Evolutionary conservation across 2,329 filamentous ascomycete species (phyloP).

Genomic region (Huntiella bhutanensis): DNA sequence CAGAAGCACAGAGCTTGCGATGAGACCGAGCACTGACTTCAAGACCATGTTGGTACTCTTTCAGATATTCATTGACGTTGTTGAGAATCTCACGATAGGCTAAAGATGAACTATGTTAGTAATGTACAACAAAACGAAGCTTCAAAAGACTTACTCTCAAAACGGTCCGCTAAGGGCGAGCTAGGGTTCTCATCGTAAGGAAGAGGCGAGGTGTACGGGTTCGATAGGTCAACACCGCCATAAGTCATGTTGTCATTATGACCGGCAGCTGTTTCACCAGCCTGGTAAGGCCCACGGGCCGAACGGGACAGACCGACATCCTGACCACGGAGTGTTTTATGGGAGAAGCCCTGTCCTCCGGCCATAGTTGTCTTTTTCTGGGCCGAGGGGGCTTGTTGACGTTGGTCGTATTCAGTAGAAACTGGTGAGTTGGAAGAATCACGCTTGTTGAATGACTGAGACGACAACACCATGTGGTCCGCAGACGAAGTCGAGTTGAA

Average conservation of each 20-base stretch:
- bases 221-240: slow-evolving; percentile 25
- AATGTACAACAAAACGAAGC: not conserved
- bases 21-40: slow-evolving; percentile 69
- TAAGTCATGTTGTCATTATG: not conserved
- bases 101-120: slow-evolving; percentile 19
- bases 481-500: slow-evolving; percentile 7
- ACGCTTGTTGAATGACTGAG: not conserved
- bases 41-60: slow-evolving; percentile 77
- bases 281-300: not conserved
- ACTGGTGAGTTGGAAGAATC: not conserved
- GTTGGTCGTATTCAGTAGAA: not conserved
- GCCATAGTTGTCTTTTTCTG: not conserved
- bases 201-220: slow-evolving; percentile 75
- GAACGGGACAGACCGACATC: not conserved
- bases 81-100: slow-evolving; percentile 93
- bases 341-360: slow-evolving; percentile 1
- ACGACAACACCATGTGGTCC: slow-evolving; percentile 10
- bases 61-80: slow-evolving; percentile 82
- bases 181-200: slow-evolving; percentile 77
- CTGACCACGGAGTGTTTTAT: slow-evolving; percentile 5
- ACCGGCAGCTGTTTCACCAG: not conserved
- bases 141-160: slow-evolving; percentile 47
- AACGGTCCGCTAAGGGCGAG: slow-evolving; percentile 68
- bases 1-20: slow-evolving; percentile 62
- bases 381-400: not conserved